Evolutionary conservation across 1,284 basidiomycete genomes (phyloP), one percentile per base, ranked within the genome.

Genomic region (Marasmius fiardii): DNA sequence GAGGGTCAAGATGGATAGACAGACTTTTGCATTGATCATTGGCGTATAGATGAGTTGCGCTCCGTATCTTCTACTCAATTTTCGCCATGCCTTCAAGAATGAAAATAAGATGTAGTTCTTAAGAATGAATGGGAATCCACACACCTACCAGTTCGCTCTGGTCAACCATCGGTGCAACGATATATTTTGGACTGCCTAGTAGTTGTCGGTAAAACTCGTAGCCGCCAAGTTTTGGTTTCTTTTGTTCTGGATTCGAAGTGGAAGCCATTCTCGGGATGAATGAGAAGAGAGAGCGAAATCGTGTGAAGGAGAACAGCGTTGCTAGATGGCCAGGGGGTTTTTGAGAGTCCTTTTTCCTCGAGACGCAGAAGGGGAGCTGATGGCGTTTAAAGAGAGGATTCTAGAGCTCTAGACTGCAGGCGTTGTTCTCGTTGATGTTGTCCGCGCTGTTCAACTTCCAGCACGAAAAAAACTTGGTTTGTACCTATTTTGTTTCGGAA

Each of bases 81-180:
- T 84, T 58, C 96, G 82, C 93, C 94, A 99, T 12, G 94, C 89
- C 92, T 94, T 56, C 8, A 54, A 5, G 20, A 51, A 21, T 52
- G 49, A 53, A 63, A 21, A 51, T 56, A 52, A 58, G 37, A 44
- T 39, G 44, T 24, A 43, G 39, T 48, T 39, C 34, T 18, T 14
- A 12, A 26, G 37, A 52, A 47, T 14, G 5, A 20, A 21, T 59
- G 34, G 16, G 23, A 45, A 48, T 45, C 12, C 53, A 43, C n/a
- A n/a, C 21, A 79, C 88, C 65, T 61, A 95, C 93, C 67, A 98
- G 80, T 71, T 98, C 95, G 65, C 91, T 94, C 73, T 96, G 93
- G 71, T 98, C 95, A 0, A 98, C 96, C 96, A 98, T 98, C 8
- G 96, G 95, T 11, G 94, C 96, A 11, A 98, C 92, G 43, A 98